Conservation (phyloP, 2,329 filamentous ascomycete genomes). For the Penicillium sumatraense region DNA sequence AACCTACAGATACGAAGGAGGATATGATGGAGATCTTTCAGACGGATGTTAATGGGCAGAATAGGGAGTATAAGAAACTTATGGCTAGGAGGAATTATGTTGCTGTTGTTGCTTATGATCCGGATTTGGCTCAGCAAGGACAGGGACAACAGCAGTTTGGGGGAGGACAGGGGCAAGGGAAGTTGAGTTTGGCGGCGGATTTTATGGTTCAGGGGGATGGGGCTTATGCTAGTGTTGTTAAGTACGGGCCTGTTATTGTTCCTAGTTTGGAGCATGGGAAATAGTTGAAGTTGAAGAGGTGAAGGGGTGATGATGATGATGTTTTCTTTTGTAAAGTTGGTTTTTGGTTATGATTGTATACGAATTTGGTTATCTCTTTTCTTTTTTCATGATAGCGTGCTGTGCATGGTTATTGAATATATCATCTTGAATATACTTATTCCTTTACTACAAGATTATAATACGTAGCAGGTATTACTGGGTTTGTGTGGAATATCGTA, state of each 20-base stretch:
- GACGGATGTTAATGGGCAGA: slow-evolving; percentile 82
- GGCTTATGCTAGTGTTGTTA: slow-evolving; percentile 78
- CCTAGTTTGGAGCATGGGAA: slow-evolving; percentile 77
- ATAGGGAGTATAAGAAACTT: slow-evolving; percentile 83
- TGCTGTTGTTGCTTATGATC: slow-evolving; percentile 91
- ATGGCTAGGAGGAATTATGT: slow-evolving; percentile 95
- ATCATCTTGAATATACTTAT: too few species aligned
- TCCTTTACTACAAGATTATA: too few species aligned
- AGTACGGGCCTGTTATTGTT: slow-evolving; percentile 96
- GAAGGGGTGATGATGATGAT: too few species aligned
- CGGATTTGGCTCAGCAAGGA: slow-evolving; percentile 64
- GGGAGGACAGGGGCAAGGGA: slow-evolving; percentile 35
- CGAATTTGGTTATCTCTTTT: too few species aligned
- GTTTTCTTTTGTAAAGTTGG: too few species aligned
- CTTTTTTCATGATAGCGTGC: too few species aligned
- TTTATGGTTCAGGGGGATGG: slow-evolving; percentile 96
- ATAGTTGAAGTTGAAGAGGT: too few species aligned
- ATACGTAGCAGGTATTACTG: too few species aligned
- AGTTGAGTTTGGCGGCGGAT: slow-evolving; percentile 87
- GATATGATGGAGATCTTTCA: slow-evolving; percentile 99
- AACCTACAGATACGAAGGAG: slow-evolving; percentile 89
- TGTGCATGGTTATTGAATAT: too few species aligned
- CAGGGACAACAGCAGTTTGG: slow-evolving; percentile 11
- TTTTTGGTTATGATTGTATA: too few species aligned
- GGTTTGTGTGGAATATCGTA: too few species aligned